Base-by-base conservation (phyloP, 176 grass and related monocot species). In the Alopecurus myosuroides region DNA sequence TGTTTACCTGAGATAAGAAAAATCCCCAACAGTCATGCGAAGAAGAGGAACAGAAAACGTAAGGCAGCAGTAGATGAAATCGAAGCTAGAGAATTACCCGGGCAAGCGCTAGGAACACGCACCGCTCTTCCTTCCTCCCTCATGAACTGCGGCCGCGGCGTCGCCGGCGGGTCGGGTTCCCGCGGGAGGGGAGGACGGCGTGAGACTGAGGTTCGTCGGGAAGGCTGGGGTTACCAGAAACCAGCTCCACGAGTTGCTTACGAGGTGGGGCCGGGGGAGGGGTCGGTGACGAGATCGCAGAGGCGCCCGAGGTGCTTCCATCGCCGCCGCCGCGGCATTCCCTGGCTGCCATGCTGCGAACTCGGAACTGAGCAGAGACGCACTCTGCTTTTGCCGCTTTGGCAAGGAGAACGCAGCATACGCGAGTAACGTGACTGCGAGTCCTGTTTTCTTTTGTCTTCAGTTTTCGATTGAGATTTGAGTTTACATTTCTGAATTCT, bases 101-200 rank as follows among this genome's bases (percentile, higher is more conserved):
- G 39, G 92, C 85, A n/a, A 97, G 89, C 11, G 72, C 71, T 29
- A 97, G 70, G 20, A 97, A 86, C 17, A 91, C 36, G 15, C 69
- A n/a, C 78, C 86, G 93, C 81, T 97, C n/a, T n/a, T n/a, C n/a
- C 94, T 2, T 87, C 89, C 81, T 94, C 86, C 30, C 66, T 46
- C 6, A 51, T 77, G 77, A 88, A 51, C 10, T 63, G 22, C 70
- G 62, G 70, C 56, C 20, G 25, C 42, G 25, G 25, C 25, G 44
- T 74, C 15, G 15, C 70, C 58, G 73, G 86, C 26, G 77, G 30
- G 29, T 53, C 17, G 18, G 60, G 37, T 78, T 92, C 87, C 95
- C 94, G 77, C 37, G 11, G 23, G 26, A 39, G 26, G 70, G 65
- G 79, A 58, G 65, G 44, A 48, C 41, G 36, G 41, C 56, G 30